A percentile compares a stretch with the other conserved stretches of the same genome.
Evolutionary conservation across 768 basidiomycete genomes (phyloP).

Genomic region (Antrodiella citrinella): DNA sequence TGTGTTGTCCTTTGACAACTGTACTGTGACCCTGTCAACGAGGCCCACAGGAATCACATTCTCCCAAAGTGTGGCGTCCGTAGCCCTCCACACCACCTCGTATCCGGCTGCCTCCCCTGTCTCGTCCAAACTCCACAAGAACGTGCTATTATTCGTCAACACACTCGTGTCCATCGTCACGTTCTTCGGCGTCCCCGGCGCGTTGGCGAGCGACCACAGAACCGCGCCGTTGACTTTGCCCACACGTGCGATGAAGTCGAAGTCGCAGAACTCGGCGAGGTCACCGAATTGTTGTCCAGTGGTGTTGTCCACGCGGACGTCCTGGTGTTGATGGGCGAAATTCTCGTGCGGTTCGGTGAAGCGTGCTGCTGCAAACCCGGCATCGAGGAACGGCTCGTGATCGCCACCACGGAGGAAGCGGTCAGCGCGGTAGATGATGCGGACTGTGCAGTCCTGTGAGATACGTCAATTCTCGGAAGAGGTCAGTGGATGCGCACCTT

Average conservation of each 20-base stretch:
- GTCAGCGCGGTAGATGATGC: constrained; percentile 43
- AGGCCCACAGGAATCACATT: constrained; percentile 41
- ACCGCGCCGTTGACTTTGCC: constrained; percentile 44
- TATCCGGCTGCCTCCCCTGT: constrained; percentile 34
- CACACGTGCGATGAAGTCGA: constrained; percentile 42
- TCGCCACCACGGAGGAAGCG: constrained; percentile 51
- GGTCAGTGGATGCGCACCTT: constrained; percentile 27
- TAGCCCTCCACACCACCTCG: constrained; percentile 44
- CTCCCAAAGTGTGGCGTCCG: constrained; percentile 39
- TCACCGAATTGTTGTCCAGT: constrained; percentile 51
- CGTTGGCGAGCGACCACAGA: constrained; percentile 47
- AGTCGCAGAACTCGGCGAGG: constrained; percentile 44
- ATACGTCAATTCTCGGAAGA: neutral
- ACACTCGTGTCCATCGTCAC: constrained; percentile 37
- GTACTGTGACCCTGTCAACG: constrained; percentile 31
- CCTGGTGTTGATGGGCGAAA: constrained; percentile 52
- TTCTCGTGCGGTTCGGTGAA: constrained; percentile 52
- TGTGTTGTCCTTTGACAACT: constrained; percentile 44
- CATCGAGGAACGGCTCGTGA: constrained; percentile 40
- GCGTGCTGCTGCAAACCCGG: constrained; percentile 44
- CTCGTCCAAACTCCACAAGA: constrained; percentile 36
- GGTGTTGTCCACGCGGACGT: constrained; percentile 34
- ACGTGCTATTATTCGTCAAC: constrained; percentile 47
- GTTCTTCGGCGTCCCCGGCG: constrained; percentile 44
- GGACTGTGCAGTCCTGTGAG: constrained; percentile 30